Evolutionary conservation across 805 yeast genomes (phyloP).

Genomic region (Saturnispora quitensis): DNA sequence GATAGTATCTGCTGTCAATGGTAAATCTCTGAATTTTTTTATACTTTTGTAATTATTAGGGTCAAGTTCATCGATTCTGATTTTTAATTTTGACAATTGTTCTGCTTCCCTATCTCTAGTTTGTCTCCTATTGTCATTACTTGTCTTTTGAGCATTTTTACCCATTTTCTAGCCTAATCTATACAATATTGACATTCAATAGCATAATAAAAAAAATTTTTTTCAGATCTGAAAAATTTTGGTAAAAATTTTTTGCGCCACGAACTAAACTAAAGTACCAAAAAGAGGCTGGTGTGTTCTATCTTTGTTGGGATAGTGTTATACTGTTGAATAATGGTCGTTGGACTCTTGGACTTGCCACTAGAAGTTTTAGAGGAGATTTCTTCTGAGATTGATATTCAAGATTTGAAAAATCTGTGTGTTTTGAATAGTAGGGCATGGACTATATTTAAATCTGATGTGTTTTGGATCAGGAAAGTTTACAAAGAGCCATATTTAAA

Average conservation of each 20-base stretch:
- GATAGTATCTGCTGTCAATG: slow-evolving; percentile 54
- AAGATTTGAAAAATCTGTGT: not conserved
- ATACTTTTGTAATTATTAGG: slow-evolving; percentile 27
- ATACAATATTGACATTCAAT: not conserved
- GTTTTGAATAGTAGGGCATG: not conserved
- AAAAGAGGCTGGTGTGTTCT: not conserved
- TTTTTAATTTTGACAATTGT: slow-evolving; percentile 35
- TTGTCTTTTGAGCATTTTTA: slow-evolving; percentile 21
- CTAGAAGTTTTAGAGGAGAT: not conserved
- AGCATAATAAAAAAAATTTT: not conserved
- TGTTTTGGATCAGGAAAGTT: not conserved
- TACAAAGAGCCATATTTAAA: not conserved
- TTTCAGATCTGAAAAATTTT: not conserved
- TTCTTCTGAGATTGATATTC: not conserved
- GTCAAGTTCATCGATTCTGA: slow-evolving; percentile 47
- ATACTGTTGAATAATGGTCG: not conserved
- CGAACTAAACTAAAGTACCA: not conserved
- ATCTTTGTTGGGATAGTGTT: not conserved
- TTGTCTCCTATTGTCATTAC: slow-evolving; percentile 24
- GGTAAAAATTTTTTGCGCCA: not conserved
- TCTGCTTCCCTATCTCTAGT: slow-evolving; percentile 26
- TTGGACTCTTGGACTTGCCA: not conserved
- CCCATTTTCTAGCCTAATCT: slow-evolving; percentile 18
- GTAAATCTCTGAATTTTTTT: slow-evolving; percentile 65
- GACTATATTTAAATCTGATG: not conserved